Conservation (phyloP, 208 protist species). For the Leishmania tropica region DNA sequence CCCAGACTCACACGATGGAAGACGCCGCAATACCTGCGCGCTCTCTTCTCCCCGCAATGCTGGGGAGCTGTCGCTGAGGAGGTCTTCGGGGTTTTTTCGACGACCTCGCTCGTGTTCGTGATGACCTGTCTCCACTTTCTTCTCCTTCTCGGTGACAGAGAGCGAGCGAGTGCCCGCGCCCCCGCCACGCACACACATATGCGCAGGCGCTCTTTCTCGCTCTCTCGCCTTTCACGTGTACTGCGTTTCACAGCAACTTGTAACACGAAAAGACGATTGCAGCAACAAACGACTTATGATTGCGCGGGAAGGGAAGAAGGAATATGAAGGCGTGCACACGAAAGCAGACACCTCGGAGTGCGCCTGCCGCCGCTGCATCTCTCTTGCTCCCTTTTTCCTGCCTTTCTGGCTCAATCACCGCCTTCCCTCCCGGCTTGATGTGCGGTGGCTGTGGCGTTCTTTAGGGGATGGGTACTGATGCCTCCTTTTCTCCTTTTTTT, state of each 20-base stretch:
- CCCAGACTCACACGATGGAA: not conserved
- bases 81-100: not conserved
- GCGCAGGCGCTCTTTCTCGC: too few relatives aligned
- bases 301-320: not conserved
- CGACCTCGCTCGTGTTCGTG: not conserved
- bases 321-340: not conserved
- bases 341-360: not conserved
- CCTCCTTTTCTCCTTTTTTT: not conserved
- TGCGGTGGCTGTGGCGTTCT: not conserved
- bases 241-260: not conserved
- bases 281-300: not conserved
- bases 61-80: not conserved
- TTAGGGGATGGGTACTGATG: not conserved
- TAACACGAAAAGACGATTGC: not conserved
- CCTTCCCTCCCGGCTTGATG: not conserved
- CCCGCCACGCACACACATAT: not conserved
- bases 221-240: not conserved
- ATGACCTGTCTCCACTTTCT: not conserved
- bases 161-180: not conserved
- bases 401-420: not conserved
- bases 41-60: not conserved
- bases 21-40: not conserved
- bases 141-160: not conserved
- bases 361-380: not conserved
- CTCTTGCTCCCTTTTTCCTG: not conserved